These are phyloP conservation scores for Zygosaccharomyces sapae DNA, from an alignment of 1,139 yeast genomes.

Conservation along the genomic window DNA sequence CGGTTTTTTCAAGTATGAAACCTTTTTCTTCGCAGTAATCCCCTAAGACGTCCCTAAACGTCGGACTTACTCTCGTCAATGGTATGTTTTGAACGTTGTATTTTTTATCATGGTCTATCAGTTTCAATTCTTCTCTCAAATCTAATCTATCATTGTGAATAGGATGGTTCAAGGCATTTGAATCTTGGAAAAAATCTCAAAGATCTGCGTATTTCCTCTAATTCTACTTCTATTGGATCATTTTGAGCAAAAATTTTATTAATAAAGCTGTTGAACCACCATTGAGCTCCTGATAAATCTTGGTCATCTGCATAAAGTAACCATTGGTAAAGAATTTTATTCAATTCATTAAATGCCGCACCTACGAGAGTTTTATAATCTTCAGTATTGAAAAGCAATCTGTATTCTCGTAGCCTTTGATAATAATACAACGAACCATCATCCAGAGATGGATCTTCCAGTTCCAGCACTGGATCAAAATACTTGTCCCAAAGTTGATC, in stretches of 20 bases:
- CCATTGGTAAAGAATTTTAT: constrained; percentile 31
- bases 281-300: constrained; percentile 16
- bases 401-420: constrained; percentile 14
- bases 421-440: constrained; percentile 20
- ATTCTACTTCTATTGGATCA: constrained; percentile 14
- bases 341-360: constrained; percentile 25
- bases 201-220: constrained; percentile 15
- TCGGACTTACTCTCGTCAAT: constrained; percentile 30
- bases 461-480: constrained; percentile 26
- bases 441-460: constrained; percentile 16
- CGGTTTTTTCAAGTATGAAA: constrained; percentile 25
- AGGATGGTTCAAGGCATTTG: constrained; percentile 4
- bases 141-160: constrained; percentile 24
- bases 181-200: constrained; percentile 14
- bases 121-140: constrained; percentile 10
- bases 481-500: constrained; percentile 27
- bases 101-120: constrained; percentile 6
- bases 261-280: constrained; percentile 27
- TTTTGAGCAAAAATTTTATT: constrained; percentile 17
- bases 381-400: constrained; percentile 13
- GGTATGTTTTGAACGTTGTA: constrained; percentile 32
- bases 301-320: constrained; percentile 14
- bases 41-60: constrained; percentile 51
- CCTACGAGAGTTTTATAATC: constrained; percentile 16
- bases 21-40: constrained; percentile 38